These are phyloP conservation scores for Rosa hybrid DNA, from an alignment of 331 rosid species.

Conservation along the genomic window DNA sequence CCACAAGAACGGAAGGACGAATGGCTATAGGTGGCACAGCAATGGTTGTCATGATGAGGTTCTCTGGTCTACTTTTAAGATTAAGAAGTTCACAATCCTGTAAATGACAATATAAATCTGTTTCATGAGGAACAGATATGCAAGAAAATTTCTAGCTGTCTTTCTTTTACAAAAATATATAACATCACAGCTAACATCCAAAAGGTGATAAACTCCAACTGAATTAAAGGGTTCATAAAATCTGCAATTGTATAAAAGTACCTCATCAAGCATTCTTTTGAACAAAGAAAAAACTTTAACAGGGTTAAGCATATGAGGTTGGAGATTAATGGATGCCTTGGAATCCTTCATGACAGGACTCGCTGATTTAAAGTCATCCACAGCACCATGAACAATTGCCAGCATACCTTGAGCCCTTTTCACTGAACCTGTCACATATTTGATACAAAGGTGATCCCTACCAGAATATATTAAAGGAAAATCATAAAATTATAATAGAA, in stretches of 20 bases:
- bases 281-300: conserved; percentile 60
- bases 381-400: conserved; percentile 56
- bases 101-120: conserved; percentile 30
- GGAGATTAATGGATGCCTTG: conserved; percentile 29
- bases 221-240: conserved; percentile 18
- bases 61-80: conserved; percentile 81
- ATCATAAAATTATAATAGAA: conserved; percentile 16
- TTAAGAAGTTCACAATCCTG: conserved; percentile 88
- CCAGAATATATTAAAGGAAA: conserved; percentile 1
- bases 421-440: conserved; percentile 56
- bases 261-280: conserved; percentile 74
- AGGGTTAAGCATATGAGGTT: conserved; percentile 55
- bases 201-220: conserved; percentile 7
- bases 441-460: conserved; percentile 22
- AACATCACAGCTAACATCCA: conserved; percentile 4
- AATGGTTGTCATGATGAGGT: conserved; percentile 59
- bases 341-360: conserved; percentile 55
- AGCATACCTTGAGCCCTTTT: conserved; percentile 50
- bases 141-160: conserved; percentile 9
- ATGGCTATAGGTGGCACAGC: conserved; percentile 86
- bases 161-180: conserved; percentile 8
- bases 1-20: conserved; percentile 91
- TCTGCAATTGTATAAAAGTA: conserved; percentile 25
- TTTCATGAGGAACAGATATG: conserved; percentile 15
- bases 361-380: conserved; percentile 58